A percentile compares a stretch with the other conserved stretches of the same genome.
Evolutionary conservation across 306 rosid species (phyloP).

Genomic region (Pterocarpus macrocarpus): DNA sequence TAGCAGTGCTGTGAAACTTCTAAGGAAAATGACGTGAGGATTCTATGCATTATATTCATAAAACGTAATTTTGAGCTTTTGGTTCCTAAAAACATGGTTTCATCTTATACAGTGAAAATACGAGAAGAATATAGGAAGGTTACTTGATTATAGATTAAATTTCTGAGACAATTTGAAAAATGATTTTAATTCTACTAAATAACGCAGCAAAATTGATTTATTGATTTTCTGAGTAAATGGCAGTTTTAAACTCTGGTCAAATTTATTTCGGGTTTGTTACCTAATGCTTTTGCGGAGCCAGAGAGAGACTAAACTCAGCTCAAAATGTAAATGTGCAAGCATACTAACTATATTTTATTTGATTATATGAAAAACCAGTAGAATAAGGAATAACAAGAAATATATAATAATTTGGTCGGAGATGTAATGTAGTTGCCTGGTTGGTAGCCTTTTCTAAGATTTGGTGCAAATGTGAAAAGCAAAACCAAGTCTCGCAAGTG

Average conservation of each 20-base stretch:
- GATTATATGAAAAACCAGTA: background rate
- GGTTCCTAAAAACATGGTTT: too few relatives aligned
- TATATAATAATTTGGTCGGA: slow-evolving; percentile 20
- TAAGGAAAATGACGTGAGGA: too few relatives aligned
- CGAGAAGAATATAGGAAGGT: too few relatives aligned
- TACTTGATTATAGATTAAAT: too few relatives aligned
- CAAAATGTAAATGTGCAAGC: slow-evolving; percentile 11
- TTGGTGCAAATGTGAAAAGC: slow-evolving; percentile 12
- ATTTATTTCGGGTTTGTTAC: background rate
- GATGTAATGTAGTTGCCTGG: slow-evolving; percentile 3
- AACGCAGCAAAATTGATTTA: too few relatives aligned
- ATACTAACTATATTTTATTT: background rate
- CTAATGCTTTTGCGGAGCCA: too few relatives aligned
- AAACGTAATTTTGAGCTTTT: too few relatives aligned
- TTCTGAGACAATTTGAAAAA: too few relatives aligned
- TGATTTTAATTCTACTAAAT: too few relatives aligned
- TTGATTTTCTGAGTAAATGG: background rate
- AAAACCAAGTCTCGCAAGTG: background rate
- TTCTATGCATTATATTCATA: too few relatives aligned
- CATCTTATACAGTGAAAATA: too few relatives aligned
- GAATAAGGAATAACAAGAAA: background rate
- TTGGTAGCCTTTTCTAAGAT: slow-evolving; percentile 37
- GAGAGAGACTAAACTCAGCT: background rate
- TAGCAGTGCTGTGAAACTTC: too few relatives aligned
- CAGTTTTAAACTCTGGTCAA: background rate